These are phyloP conservation scores for Cadophora malorum DNA, from an alignment of 2,329 filamentous ascomycete genomes.

Conservation along the genomic window DNA sequence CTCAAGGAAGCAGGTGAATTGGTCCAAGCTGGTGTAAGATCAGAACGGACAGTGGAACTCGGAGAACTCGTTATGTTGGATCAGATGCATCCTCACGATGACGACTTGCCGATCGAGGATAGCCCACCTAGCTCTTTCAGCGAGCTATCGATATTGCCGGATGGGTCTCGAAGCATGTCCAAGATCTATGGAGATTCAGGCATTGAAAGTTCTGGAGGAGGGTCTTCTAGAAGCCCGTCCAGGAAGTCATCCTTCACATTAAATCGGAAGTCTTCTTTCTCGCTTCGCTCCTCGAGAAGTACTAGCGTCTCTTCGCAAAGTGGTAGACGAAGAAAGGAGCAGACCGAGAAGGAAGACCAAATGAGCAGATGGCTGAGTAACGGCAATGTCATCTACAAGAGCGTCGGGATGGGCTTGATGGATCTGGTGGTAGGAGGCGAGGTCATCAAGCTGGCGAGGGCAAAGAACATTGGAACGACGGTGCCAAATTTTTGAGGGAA, in stretches of 20 bases:
- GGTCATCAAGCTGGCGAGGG: constrained; percentile 60
- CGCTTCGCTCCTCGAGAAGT: constrained; percentile 25
- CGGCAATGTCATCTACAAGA: constrained; percentile 73
- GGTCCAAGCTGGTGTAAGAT: constrained; percentile 75
- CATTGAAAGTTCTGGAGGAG: constrained; percentile 6
- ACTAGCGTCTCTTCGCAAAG: constrained; percentile 26
- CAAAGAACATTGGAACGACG: constrained; percentile 60
- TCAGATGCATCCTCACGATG: constrained; percentile 32
- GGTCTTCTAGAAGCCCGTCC: constrained; percentile 26
- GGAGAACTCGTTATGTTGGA: constrained; percentile 77
- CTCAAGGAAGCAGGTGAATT: constrained; percentile 87
- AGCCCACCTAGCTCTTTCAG: constrained; percentile 21
- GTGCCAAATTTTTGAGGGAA: constrained; percentile 57
- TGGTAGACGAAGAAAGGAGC: constrained; percentile 33
- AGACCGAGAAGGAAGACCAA: constrained; percentile 52
- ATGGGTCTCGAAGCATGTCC: constrained; percentile 27
- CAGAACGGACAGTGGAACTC: constrained; percentile 82
- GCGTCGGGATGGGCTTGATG: constrained; percentile 70
- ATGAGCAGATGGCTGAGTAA: constrained; percentile 62
- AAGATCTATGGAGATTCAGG: constrained; percentile 26
- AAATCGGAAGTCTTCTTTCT: constrained; percentile 29
- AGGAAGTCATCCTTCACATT: constrained; percentile 36
- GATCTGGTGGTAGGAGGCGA: constrained; percentile 67
- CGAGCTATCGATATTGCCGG: constrained; percentile 17
- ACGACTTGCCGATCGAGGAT: constrained; percentile 30